A percentile compares a stretch with the other conserved stretches of the same genome.
phyloP scores from a whole-genome alignment of 768 basidiomycete genomes.

The Mycena kentingensis region DNA sequence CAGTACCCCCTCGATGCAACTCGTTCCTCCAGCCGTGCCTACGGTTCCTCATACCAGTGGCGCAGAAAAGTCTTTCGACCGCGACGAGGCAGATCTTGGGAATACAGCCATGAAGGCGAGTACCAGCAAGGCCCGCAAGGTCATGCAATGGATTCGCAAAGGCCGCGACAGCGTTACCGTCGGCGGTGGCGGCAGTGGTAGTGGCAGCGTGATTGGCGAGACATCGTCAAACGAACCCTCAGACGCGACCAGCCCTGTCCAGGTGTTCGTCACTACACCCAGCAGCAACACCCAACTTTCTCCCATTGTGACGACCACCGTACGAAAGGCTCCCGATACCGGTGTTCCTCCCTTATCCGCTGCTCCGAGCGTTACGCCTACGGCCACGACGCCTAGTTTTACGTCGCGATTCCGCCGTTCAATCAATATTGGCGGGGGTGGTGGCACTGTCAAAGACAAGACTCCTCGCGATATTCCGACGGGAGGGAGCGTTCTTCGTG shows the following conservation, averaged over 20 bases:
- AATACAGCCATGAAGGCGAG: constrained; percentile 59
- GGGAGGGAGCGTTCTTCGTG: constrained; percentile 59
- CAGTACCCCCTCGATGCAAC: constrained; percentile 7
- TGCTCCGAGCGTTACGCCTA: constrained; percentile 42
- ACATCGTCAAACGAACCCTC: constrained; percentile 15
- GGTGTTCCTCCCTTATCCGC: constrained; percentile 46
- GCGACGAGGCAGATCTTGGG: constrained; percentile 33
- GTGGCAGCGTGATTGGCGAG: neutral
- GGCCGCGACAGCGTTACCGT: constrained; percentile 22
- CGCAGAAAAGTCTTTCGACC: constrained; percentile 20
- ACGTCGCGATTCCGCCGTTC: constrained; percentile 53
- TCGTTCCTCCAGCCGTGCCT: constrained; percentile 5
- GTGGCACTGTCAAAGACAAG: constrained; percentile 26
- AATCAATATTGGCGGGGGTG: constrained; percentile 43
- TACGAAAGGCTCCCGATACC: constrained; percentile 26
- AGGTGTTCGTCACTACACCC: constrained; percentile 44
- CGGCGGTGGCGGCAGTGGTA: neutral
- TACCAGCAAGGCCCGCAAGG: constrained; percentile 87
- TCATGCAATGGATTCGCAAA: constrained; percentile 97
- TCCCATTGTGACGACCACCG: constrained; percentile 25
- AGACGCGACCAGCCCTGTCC: constrained; percentile 33
- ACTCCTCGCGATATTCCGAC: constrained; percentile 33
- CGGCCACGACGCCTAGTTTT: constrained; percentile 46
- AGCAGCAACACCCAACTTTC: constrained; percentile 27
- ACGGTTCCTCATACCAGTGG: constrained; percentile 12